A percentile compares a stretch with the other conserved stretches of the same genome.
These are phyloP conservation scores for Capsicum chinense DNA, from an alignment of 257 asterid species.

Conservation along the genomic window DNA sequence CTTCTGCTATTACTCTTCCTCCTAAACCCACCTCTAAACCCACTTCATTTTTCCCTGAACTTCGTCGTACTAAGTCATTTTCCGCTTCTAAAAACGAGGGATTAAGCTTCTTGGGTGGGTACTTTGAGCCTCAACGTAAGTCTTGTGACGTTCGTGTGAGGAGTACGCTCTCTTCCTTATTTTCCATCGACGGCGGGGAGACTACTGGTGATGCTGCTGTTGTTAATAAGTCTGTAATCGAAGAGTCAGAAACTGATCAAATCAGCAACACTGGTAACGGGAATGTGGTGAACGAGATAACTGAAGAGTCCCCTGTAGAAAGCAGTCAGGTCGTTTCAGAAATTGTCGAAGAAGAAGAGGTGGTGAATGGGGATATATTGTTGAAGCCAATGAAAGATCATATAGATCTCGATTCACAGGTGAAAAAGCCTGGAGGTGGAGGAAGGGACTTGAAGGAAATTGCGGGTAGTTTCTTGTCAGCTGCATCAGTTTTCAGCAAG, in stretches of 20 bases:
- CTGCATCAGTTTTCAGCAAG: constrained; percentile 87
- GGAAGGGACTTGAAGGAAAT: constrained; percentile 48
- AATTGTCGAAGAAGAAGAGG: constrained; percentile 50
- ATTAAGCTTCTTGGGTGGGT: constrained; percentile 44
- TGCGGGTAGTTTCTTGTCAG: constrained; percentile 66
- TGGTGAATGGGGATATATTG: constrained; percentile 31
- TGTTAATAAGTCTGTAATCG: constrained; percentile 43
- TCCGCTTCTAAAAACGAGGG: constrained; percentile 88
- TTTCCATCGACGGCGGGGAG: constrained; percentile 59
- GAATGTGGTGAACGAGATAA: constrained; percentile 24
- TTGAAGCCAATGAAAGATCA: constrained; percentile 67
- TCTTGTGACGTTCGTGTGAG: constrained; percentile 88
- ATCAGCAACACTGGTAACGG: constrained; percentile 5
- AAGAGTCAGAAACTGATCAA: constrained; percentile 45
- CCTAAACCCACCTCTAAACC: constrained; percentile 56
- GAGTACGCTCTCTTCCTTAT: constrained; percentile 64
- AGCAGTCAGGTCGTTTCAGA: constrained; percentile 41
- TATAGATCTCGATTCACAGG: constrained; percentile 56
- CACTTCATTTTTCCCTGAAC: constrained; percentile 63
- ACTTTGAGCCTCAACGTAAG: constrained; percentile 80
- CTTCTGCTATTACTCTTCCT: constrained; percentile 41
- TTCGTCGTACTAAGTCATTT: constrained; percentile 83
- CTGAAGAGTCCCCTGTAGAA: constrained; percentile 44
- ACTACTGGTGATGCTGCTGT: constrained; percentile 34
- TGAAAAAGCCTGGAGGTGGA: constrained; percentile 60